These are phyloP conservation scores for Sequoiadendron giganteum DNA, from an alignment of 75 land plant genomes.

Conservation along the genomic window DNA sequence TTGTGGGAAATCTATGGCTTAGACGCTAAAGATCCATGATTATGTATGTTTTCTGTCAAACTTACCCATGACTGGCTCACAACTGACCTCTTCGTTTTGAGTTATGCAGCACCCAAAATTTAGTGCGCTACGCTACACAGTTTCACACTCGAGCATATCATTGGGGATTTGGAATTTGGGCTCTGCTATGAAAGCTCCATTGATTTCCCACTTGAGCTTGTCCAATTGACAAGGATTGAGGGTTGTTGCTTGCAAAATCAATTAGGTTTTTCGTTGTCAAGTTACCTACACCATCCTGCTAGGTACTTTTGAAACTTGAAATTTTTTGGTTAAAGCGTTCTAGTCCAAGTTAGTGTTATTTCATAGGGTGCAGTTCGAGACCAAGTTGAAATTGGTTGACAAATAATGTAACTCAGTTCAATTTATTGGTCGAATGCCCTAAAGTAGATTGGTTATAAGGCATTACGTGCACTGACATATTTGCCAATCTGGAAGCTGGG, in stretches of 20 bases:
- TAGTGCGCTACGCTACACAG: too few species aligned
- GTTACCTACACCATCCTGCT: not conserved
- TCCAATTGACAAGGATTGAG: not conserved
- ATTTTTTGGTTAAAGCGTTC: not conserved
- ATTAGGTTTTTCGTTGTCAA: not conserved
- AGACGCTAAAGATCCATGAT: not conserved
- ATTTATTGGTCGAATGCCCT: too few species aligned
- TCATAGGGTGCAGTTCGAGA: not conserved
- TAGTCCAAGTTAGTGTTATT: not conserved
- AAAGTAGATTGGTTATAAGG: not conserved
- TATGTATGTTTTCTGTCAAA: not conserved
- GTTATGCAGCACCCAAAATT: too few species aligned
- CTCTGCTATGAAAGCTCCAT: not conserved
- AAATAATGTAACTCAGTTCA: not conserved
- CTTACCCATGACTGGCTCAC: not conserved
- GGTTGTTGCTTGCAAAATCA: not conserved
- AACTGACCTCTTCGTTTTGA: not conserved
- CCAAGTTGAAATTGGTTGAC: not conserved
- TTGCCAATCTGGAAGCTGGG: not conserved
- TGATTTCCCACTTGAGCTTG: not conserved
- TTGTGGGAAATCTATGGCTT: not conserved
- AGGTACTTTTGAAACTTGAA: not conserved
- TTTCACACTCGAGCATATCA: not conserved
- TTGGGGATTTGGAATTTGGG: too few species aligned
- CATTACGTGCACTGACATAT: not conserved